Conservation (phyloP, 176 grass and related monocot genomes). For the Hyparrhenia diplandra region DNA sequence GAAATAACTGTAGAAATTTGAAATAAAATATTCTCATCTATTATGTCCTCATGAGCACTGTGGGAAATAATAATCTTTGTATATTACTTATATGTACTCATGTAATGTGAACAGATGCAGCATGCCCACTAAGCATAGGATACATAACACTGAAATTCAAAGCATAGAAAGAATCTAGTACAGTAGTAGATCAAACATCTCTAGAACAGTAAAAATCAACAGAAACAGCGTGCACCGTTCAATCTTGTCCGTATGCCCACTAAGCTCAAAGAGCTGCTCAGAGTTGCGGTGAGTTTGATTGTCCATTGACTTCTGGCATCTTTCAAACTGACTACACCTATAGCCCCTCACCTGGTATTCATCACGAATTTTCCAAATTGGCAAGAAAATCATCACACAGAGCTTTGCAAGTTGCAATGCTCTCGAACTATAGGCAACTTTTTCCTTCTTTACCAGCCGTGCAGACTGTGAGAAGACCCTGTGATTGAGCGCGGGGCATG, state of each 20-base stretch:
- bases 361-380: not conserved
- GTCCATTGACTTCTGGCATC: slow-evolving; percentile 65
- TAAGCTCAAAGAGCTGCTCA: slow-evolving; percentile 62
- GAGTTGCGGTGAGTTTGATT: slow-evolving; percentile 85
- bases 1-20: not conserved
- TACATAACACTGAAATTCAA: not conserved
- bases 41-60: not conserved
- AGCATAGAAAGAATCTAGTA: not conserved
- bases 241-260: slow-evolving; percentile 65
- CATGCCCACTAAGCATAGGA: not conserved
- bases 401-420: not conserved
- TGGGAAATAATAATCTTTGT: not conserved
- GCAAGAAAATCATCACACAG: not conserved
- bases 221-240: slow-evolving; percentile 54
- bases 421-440: not conserved
- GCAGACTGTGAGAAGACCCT: slow-evolving; percentile 90
- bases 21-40: not conserved
- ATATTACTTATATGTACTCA: not conserved
- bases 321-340: slow-evolving; percentile 81
- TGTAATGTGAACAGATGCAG: not conserved
- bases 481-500: slow-evolving; percentile 82
- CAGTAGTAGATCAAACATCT: not conserved
- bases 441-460: slow-evolving; percentile 60
- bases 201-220: not conserved
- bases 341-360: slow-evolving; percentile 73